Conservation (phyloP, 306 rosid species). For the Luffa acutangula region DNA sequence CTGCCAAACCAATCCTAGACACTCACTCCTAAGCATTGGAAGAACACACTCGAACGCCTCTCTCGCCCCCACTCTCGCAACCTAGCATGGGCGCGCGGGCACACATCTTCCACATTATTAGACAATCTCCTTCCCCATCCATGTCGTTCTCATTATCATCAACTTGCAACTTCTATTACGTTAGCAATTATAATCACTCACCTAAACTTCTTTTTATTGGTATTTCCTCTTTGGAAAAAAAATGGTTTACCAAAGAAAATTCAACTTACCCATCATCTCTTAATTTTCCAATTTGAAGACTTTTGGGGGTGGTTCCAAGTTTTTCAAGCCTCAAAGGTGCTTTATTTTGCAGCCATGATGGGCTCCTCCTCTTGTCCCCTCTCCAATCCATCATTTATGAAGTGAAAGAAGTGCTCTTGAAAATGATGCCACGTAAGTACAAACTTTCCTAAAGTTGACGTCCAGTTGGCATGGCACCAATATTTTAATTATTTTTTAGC, state of each 20-base stretch:
- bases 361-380: not conserved
- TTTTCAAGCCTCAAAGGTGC: not conserved
- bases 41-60: not conserved
- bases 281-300: not conserved
- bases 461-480: not conserved
- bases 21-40: not conserved
- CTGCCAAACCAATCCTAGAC: not conserved
- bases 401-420: not conserved
- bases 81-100: not conserved
- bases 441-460: not conserved
- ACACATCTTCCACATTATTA: not conserved
- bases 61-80: not conserved
- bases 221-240: not conserved
- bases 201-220: not conserved
- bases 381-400: not conserved
- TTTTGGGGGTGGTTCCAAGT: not conserved
- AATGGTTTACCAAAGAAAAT: not conserved
- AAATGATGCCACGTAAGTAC: not conserved
- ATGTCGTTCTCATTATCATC: not conserved
- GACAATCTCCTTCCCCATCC: not conserved
- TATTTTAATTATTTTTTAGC: not conserved
- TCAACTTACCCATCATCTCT: not conserved
- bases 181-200: not conserved
- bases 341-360: not conserved
- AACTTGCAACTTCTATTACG: constrained; percentile 6